Base-by-base conservation (phyloP, 768 basidiomycete species). In the Trametes gibbosa region DNA sequence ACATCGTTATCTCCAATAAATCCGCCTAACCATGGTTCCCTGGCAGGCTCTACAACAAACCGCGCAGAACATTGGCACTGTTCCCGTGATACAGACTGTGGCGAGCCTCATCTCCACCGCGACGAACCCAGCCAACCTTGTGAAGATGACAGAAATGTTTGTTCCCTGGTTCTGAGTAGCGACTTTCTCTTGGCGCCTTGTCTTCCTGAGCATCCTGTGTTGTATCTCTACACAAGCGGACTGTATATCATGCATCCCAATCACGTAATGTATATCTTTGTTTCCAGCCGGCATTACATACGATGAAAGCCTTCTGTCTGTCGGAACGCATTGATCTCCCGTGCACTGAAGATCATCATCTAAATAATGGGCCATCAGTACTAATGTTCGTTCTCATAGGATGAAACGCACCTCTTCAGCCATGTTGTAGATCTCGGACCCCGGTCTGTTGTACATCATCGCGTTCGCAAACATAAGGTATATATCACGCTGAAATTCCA, bases 401-500 rank as follows among this genome's bases (percentile, higher is more conserved):
- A 19, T 19, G 14, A 13, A 13, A 69, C 88, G 73, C 69, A 95
- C 94, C 78, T 95, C 92, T 70, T 92, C 86, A 6, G 95, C 92
- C 91, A 95, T 96, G 52, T 78, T 79, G 62, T 87, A 85, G n/a
- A 96, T 87, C 68, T 92, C 90, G 16, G 88, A 90, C 4, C 84
- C 85, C 0, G 92, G 89, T 47, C 87, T 78, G 64, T 98, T 98
- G 72, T 94, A 98, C 90, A 98, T 93, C 85, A 96, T 88, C 5
- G 96, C 92, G 71, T 98, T 98, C 8, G 93, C 90, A 72, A 97
- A 96, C 89, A 98, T 96, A 62, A 97, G 78, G 69, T 85, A 88
- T 10, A 95, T 83, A 66, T 97, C 96, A 62, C 93, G 79, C 69
- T 95, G 90, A 67, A 89, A 97, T 69, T 98, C 94, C 32, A 88